Conservation (phyloP, 495 filamentous ascomycete species). For the Talaromyces stipitatus region DNA sequence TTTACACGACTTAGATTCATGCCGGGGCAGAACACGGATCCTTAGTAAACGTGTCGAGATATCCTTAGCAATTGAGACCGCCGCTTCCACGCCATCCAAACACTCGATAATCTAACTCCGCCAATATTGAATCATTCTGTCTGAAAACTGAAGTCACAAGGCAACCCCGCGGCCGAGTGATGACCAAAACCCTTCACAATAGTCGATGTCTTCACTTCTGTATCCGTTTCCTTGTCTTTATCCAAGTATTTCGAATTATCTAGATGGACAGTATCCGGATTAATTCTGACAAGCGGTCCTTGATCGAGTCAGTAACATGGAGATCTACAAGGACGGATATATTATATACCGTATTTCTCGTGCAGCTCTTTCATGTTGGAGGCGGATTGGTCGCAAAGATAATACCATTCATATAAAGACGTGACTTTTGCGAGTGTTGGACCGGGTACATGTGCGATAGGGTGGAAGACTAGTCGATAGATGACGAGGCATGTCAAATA, state of each 20-base stretch:
- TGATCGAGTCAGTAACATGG: background rate
- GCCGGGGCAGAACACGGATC: constrained; percentile 11
- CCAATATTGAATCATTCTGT: too few species aligned
- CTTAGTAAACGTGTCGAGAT: constrained; percentile 8
- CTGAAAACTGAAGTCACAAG: too few species aligned
- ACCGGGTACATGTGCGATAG: constrained; percentile 5
- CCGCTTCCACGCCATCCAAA: too few species aligned
- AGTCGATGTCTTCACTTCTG: constrained; percentile 2
- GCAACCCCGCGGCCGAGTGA: too few species aligned
- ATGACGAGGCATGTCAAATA: background rate
- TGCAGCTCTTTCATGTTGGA: constrained; percentile 29
- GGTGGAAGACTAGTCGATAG: constrained; percentile 7
- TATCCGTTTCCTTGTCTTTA: constrained; percentile 14
- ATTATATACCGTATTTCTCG: constrained; percentile 24
- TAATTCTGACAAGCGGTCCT: constrained; percentile 49
- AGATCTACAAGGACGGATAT: background rate
- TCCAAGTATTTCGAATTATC: constrained; percentile 28
- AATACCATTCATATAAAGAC: constrained; percentile 10
- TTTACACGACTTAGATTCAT: constrained; percentile 27
- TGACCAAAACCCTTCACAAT: background rate
- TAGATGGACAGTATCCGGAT: constrained; percentile 41
- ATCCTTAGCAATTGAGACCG: too few species aligned
- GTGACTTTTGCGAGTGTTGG: constrained; percentile 24
- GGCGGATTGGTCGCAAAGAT: constrained; percentile 14
- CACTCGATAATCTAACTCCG: too few species aligned